Conservation (phyloP, 2,329 filamentous ascomycete species). For the Fusarium sterilihyphosum region DNA sequence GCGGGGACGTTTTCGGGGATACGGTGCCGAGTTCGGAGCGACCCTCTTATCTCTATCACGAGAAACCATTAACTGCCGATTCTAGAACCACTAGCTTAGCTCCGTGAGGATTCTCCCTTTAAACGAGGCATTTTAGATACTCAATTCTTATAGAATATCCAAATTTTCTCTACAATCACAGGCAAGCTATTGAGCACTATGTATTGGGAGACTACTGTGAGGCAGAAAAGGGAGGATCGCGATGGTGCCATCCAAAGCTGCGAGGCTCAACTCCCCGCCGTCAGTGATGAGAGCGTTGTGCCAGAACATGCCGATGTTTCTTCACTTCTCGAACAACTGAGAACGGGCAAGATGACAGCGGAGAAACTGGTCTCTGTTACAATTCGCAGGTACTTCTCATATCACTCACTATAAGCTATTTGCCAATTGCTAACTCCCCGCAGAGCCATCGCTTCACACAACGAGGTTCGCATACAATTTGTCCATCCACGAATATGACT, state of each 20-base stretch:
- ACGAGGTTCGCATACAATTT: background rate
- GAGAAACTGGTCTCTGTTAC: background rate
- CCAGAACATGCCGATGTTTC: background rate
- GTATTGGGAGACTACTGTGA: background rate
- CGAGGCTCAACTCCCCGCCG: background rate
- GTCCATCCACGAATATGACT: background rate
- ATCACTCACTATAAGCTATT: rapidly evolving
- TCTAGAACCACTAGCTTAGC: background rate
- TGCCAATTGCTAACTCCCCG: background rate
- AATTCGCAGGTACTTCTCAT: background rate
- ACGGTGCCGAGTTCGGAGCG: background rate
- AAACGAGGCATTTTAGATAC: background rate
- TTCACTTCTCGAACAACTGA: background rate
- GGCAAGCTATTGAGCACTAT: rapidly evolving
- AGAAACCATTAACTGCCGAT: background rate
- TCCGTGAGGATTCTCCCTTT: background rate
- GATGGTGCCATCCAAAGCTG: background rate
- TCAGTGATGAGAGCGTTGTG: background rate
- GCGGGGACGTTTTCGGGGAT: background rate
- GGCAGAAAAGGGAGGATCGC: background rate
- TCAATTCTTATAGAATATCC: background rate
- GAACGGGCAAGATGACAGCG: background rate
- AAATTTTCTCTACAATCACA: background rate
- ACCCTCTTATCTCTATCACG: background rate
- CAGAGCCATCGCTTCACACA: background rate